Evolutionary conservation across 306 rosid genomes (phyloP).

Genomic region (Begonia masoniana): DNA sequence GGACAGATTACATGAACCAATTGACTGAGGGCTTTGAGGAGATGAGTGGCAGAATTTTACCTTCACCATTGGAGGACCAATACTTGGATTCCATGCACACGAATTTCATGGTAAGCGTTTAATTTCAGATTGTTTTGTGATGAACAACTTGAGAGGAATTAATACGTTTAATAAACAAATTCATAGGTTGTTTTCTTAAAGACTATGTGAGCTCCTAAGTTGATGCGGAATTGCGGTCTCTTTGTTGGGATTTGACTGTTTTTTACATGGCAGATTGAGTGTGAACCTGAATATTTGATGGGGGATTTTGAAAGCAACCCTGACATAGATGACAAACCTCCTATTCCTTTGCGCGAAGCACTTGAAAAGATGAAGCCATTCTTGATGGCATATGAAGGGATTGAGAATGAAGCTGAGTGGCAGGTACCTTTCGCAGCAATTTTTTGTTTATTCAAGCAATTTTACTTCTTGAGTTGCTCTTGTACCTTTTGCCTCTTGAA

Average conservation of each 20-base stretch:
- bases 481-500: not conserved
- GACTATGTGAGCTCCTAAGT: not conserved
- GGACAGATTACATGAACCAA: slow-evolving; percentile 53
- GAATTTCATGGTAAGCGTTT: slow-evolving; percentile 37
- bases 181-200: too few species aligned
- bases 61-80: slow-evolving; percentile 53
- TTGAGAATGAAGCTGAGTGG: slow-evolving; percentile 89
- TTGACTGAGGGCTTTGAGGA: slow-evolving; percentile 63
- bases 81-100: slow-evolving; percentile 29
- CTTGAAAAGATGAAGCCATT: slow-evolving; percentile 92
- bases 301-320: slow-evolving; percentile 78
- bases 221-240: not conserved
- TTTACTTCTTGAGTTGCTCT: not conserved
- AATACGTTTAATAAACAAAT: not conserved
- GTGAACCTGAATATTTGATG: slow-evolving; percentile 74
- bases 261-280: slow-evolving; percentile 60
- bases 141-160: not conserved
- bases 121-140: not conserved
- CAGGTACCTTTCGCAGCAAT: slow-evolving; percentile 44
- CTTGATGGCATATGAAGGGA: slow-evolving; percentile 81
- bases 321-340: slow-evolving; percentile 78
- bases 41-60: slow-evolving; percentile 28
- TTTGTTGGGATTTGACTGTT: slow-evolving; percentile 4
- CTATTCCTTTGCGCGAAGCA: slow-evolving; percentile 68
- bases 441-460: slow-evolving; percentile 3